These are phyloP conservation scores for Ophiocordyceps sinensis DNA, from an alignment of 2,329 filamentous ascomycete species.

Conservation along the genomic window DNA sequence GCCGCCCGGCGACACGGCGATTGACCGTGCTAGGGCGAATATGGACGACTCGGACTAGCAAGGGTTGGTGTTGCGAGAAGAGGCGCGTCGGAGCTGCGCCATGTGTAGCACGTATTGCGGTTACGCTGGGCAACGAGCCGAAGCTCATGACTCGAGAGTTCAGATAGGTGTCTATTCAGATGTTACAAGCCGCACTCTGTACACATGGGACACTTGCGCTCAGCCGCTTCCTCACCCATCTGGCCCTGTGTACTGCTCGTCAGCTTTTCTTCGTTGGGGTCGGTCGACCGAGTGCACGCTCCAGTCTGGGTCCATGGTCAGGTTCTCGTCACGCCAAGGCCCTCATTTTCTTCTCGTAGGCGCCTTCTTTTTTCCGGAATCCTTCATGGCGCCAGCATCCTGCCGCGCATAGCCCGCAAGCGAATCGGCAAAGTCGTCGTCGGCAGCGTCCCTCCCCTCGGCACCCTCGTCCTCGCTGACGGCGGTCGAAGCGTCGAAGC, in stretches of 20 bases:
- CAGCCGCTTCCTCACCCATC: neutral
- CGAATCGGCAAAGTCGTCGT: conserved; percentile 30
- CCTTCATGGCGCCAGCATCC: conserved; percentile 19
- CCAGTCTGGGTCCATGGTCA: neutral
- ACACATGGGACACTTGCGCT: conserved; percentile 14
- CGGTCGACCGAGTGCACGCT: neutral
- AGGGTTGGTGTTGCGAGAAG: neutral
- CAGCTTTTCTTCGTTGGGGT: neutral
- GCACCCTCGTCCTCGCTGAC: conserved; percentile 15
- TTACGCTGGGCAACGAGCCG: neutral
- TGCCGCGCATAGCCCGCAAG: conserved; percentile 33
- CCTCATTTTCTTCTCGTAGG: conserved; percentile 30
- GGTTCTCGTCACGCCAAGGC: neutral
- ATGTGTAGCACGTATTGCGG: neutral
- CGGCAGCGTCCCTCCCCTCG: conserved; percentile 10
- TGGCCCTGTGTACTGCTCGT: conserved; percentile 3
- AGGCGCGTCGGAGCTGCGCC: conserved; percentile 1
- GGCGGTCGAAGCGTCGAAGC: conserved; percentile 52
- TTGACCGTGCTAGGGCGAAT: conserved; percentile 42
- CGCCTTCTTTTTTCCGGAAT: conserved; percentile 25
- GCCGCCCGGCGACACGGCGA: conserved; percentile 40
- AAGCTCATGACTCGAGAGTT: conserved; percentile 3
- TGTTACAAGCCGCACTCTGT: conserved; percentile 21
- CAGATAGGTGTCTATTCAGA: conserved; percentile 15
- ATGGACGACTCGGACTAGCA: conserved; percentile 45